phyloP scores from a whole-genome alignment of 2,329 filamentous ascomycete genomes.

The Penicillium sp. region DNA sequence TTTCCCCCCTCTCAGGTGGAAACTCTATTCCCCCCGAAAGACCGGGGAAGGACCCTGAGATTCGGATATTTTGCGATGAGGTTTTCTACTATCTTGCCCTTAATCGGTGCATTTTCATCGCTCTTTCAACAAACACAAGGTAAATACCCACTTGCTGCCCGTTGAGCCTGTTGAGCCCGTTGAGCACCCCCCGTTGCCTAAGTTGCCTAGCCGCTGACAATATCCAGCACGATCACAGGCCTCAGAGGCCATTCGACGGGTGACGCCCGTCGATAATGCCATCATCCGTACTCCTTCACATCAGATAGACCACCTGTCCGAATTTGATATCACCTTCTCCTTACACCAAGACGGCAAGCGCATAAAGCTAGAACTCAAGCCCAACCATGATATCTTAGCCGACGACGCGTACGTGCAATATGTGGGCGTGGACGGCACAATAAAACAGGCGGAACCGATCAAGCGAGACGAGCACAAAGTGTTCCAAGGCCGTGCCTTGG shows the following conservation, averaged over 20 bases:
- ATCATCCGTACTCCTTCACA: constrained; percentile 75
- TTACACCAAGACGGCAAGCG: constrained; percentile 65
- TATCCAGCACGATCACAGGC: constrained; percentile 64
- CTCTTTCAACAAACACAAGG: constrained; percentile 16
- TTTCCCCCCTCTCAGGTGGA: constrained; percentile 10
- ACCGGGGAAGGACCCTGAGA: constrained; percentile 2
- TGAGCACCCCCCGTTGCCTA: background rate
- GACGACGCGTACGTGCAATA: constrained; percentile 72
- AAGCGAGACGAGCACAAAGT: constrained; percentile 73
- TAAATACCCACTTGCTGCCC: background rate
- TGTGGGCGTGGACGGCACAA: constrained; percentile 66
- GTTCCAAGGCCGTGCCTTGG: constrained; percentile 75
- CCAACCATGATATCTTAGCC: constrained; percentile 85
- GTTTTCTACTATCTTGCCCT: constrained; percentile 16
- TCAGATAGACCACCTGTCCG: constrained; percentile 73
- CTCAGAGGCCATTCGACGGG: constrained; percentile 71
- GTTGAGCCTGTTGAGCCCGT: background rate
- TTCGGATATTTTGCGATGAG: constrained; percentile 14
- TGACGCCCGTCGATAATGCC: constrained; percentile 71
- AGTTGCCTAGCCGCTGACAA: constrained; percentile 1
- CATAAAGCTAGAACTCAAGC: constrained; percentile 77
- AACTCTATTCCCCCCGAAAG: constrained; percentile 7
- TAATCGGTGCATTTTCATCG: constrained; percentile 14
- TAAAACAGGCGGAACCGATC: constrained; percentile 65
- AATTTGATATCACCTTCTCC: constrained; percentile 81